A percentile compares a stretch with the other conserved stretches of the same genome.
phyloP scores from a whole-genome alignment of 306 rosid genomes.

The Urtica urens region DNA sequence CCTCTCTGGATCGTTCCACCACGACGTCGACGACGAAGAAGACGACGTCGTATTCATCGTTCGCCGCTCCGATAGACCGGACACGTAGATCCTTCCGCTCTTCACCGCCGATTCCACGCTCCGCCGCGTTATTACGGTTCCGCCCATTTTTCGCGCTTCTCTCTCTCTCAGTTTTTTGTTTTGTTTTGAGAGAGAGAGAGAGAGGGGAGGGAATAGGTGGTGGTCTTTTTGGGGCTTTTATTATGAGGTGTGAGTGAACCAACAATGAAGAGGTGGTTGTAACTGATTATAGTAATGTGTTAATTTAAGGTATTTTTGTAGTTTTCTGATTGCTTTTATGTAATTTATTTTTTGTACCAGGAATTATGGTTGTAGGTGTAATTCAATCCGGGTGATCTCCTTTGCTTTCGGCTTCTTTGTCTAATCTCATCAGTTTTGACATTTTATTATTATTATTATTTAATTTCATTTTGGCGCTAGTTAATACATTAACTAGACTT shows the following conservation, averaged over 20 bases:
- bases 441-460: not conserved
- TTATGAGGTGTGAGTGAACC: constrained; percentile 4
- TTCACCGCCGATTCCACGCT: constrained; percentile 11
- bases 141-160: constrained; percentile 22
- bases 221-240: not conserved
- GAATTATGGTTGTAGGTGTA: not conserved
- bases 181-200: not conserved
- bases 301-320: not conserved
- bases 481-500: too few species aligned
- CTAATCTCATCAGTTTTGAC: not conserved
- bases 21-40: not conserved
- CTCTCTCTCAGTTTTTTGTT: constrained; percentile 5
- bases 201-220: constrained; percentile 15
- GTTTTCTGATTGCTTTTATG: too few species aligned
- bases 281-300: not conserved
- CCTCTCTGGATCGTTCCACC: constrained; percentile 34
- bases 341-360: not conserved
- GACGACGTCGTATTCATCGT: not conserved
- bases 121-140: not conserved
- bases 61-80: constrained; percentile 2
- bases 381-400: not conserved
- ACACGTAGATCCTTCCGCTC: not conserved
- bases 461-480: too few species aligned
- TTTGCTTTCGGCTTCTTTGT: not conserved
- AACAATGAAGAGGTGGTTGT: constrained; percentile 6